Percentiles rank a stretch among this genome's conserved stretches.
Conservation (phyloP, 1,284 basidiomycete species). For the Leccinum solheimii region DNA sequence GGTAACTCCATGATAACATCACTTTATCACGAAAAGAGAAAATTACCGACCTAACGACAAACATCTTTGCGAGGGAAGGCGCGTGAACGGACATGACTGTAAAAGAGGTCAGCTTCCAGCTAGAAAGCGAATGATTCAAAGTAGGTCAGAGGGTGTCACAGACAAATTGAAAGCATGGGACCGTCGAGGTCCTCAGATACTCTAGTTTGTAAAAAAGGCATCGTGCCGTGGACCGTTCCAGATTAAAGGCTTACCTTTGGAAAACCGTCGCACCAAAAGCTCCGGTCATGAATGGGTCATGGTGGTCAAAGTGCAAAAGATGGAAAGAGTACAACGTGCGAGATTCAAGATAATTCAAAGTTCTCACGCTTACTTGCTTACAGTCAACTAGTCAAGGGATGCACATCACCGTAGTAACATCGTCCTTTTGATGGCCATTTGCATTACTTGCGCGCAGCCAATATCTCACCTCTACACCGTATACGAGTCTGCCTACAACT, state of each 20-base stretch:
- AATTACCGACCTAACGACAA: constrained; percentile 5
- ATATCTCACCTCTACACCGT: constrained; percentile 78
- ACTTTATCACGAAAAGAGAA: constrained; percentile 13
- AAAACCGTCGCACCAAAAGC: background rate
- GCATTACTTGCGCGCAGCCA: constrained; percentile 73
- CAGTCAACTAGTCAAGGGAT: background rate
- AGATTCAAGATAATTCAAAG: background rate
- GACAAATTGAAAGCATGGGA: constrained; percentile 60
- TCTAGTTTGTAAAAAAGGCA: constrained; percentile 76
- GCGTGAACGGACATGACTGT: background rate
- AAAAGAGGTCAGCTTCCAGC: constrained; percentile 5
- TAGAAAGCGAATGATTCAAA: constrained; percentile 5
- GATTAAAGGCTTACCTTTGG: background rate
- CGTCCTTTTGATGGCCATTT: constrained; percentile 69
- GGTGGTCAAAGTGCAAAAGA: background rate
- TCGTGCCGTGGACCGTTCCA: constrained; percentile 35
- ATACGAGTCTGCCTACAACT: constrained; percentile 81
- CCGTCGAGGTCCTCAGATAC: constrained; percentile 65
- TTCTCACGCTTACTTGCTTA: constrained; percentile 8
- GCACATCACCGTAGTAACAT: background rate
- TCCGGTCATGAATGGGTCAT: background rate
- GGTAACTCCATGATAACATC: constrained; percentile 75
- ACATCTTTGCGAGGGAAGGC: background rate
- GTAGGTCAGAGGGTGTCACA: constrained; percentile 50
- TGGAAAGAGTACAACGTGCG: background rate